phyloP scores from a whole-genome alignment of 2,329 filamentous ascomycete genomes.

The Tolypocladium paradoxum region DNA sequence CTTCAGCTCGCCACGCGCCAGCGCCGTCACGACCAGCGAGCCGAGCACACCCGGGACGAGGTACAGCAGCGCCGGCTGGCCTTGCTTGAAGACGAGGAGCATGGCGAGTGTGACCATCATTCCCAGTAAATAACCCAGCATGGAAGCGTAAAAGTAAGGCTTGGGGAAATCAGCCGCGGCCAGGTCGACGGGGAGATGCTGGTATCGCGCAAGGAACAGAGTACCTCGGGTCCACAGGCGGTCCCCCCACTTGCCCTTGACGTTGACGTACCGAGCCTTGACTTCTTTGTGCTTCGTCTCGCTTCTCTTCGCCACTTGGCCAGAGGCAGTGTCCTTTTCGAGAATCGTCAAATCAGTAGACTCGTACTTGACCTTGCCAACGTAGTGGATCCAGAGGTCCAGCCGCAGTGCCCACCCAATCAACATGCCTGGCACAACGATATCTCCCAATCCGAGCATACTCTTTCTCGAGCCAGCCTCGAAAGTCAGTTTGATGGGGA shows the following conservation, averaged over 20 bases:
- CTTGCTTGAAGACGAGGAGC: constrained; percentile 67
- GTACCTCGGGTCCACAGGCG: constrained; percentile 57
- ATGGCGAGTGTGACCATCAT: constrained; percentile 68
- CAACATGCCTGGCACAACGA: constrained; percentile 85
- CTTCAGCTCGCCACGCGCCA: constrained; percentile 58
- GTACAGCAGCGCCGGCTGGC: constrained; percentile 85
- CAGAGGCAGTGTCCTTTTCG: constrained; percentile 20
- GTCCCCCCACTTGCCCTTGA: constrained; percentile 72
- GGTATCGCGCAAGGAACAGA: constrained; percentile 13
- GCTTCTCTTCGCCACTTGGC: constrained; percentile 22
- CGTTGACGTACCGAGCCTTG: constrained; percentile 43
- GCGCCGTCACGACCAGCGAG: constrained; percentile 64
- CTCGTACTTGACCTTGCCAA: constrained; percentile 47
- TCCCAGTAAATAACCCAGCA: constrained; percentile 67
- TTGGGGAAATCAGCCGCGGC: constrained; percentile 56
- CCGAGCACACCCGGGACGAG: constrained; percentile 77
- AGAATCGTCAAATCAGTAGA: constrained; percentile 21
- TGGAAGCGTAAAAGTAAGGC: constrained; percentile 70
- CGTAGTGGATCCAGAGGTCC: constrained; percentile 77
- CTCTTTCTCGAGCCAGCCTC: constrained; percentile 52
- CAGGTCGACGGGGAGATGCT: constrained; percentile 16
- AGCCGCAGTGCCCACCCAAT: constrained; percentile 83
- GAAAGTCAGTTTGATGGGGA: constrained; percentile 87
- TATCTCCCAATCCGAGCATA: constrained; percentile 90
- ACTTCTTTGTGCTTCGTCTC: constrained; percentile 33